phyloP scores from a whole-genome alignment of 345 rosid genomes.

The Euphorbia lathyris region DNA sequence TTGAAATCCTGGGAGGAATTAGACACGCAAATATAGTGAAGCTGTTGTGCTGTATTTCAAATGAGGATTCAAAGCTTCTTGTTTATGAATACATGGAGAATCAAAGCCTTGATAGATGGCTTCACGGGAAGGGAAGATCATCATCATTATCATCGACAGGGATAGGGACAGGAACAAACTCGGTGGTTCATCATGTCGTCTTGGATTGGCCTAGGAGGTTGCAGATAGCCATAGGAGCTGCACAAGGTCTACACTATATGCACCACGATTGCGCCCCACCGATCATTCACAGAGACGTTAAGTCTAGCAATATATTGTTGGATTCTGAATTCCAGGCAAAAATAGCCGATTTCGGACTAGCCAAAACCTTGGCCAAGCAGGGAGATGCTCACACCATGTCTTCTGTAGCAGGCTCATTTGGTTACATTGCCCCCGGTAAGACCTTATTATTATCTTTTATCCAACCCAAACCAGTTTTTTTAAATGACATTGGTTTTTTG shows the following conservation, averaged over 20 bases:
- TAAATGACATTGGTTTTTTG: background rate
- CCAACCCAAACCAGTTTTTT: no score
- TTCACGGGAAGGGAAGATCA: slow-evolving; percentile 53
- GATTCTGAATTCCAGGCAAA: slow-evolving; percentile 71
- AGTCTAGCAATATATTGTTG: slow-evolving; percentile 81
- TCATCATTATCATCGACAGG: background rate
- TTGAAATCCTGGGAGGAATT: slow-evolving; percentile 67
- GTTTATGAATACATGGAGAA: slow-evolving; percentile 94
- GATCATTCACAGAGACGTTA: slow-evolving; percentile 81
- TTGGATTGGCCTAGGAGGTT: slow-evolving; percentile 70
- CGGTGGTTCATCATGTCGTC: slow-evolving; percentile 18
- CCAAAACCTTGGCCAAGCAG: slow-evolving; percentile 60
- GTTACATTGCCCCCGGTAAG: slow-evolving; percentile 90
- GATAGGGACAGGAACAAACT: slow-evolving; percentile 6
- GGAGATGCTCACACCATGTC: slow-evolving; percentile 77
- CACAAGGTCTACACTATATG: slow-evolving; percentile 84
- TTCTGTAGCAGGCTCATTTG: slow-evolving; percentile 80
- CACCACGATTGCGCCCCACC: slow-evolving; percentile 76
- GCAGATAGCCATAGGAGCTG: slow-evolving; percentile 79
- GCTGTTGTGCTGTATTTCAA: slow-evolving; percentile 76
- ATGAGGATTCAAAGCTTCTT: slow-evolving; percentile 78
- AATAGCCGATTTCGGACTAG: slow-evolving; percentile 92
- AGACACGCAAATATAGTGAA: slow-evolving; percentile 84
- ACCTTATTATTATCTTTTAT: background rate
- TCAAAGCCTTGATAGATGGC: slow-evolving; percentile 82